phyloP scores from a whole-genome alignment of 2,329 filamentous ascomycete genomes.

The Clonostachys solani region DNA sequence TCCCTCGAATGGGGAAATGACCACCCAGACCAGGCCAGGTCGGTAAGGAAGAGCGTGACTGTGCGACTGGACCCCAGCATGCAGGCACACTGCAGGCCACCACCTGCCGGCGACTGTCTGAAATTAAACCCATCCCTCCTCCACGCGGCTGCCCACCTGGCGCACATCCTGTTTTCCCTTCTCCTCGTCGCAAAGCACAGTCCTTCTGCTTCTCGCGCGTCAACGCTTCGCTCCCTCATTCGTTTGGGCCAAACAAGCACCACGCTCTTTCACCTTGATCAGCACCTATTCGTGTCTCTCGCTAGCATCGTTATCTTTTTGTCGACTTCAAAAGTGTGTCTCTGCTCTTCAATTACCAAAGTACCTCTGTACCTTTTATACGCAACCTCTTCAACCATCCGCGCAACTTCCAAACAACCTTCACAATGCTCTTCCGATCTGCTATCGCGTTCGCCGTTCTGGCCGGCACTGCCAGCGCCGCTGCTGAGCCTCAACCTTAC shows the following conservation, averaged over 20 bases:
- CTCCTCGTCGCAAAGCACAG: neutral
- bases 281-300: neutral
- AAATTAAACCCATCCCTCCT: slow-evolving; percentile 6
- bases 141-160: neutral
- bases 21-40: neutral
- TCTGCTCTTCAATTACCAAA: neutral
- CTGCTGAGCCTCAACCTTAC: slow-evolving; percentile 25
- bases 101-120: neutral
- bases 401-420: slow-evolving; percentile 6
- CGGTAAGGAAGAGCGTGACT: too few species aligned
- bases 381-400: slow-evolving; percentile 3
- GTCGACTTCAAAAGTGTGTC: neutral
- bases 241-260: neutral
- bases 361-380: neutral
- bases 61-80: neutral
- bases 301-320: neutral
- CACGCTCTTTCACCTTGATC: neutral
- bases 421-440: slow-evolving; percentile 28
- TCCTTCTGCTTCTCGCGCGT: too few species aligned
- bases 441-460: slow-evolving; percentile 24
- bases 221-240: neutral
- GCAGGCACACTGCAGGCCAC: slow-evolving; percentile 1
- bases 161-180: slow-evolving; percentile 12
- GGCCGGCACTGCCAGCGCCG: slow-evolving; percentile 24
- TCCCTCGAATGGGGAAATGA: neutral